Conservation (phyloP, 345 rosid species). For the Salix caprea region DNA sequence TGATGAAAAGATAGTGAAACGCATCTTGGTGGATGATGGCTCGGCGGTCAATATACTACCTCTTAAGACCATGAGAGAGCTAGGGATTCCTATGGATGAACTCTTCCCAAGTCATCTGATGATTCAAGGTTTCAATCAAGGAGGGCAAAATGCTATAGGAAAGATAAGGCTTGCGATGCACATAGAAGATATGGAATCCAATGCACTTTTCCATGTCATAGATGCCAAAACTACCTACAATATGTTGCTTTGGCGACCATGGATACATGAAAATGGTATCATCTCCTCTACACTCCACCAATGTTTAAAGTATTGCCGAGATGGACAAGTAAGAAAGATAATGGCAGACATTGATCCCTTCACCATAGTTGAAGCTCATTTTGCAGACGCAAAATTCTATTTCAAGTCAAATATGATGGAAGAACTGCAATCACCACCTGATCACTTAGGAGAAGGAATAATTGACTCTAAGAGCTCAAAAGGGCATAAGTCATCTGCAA, state of each 20-base stretch:
- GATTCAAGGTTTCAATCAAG: background rate
- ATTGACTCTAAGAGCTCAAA: background rate
- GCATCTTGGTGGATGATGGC: background rate
- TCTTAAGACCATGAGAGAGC: background rate
- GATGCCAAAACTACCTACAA: background rate
- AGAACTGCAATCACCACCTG: background rate
- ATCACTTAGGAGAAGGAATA: background rate
- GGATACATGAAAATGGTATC: slow-evolving; percentile 7
- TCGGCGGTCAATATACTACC: no score
- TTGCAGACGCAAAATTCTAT: background rate
- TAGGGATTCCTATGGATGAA: background rate
- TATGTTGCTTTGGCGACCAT: background rate
- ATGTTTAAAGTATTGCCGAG: no score
- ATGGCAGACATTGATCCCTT: no score
- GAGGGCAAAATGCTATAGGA: background rate
- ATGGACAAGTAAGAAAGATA: no score
- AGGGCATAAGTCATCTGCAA: no score
- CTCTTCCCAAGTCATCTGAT: background rate
- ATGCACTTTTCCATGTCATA: background rate
- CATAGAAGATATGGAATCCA: background rate
- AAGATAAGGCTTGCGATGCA: background rate
- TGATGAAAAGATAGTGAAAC: background rate
- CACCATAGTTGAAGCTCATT: no score
- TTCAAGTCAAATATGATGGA: background rate
- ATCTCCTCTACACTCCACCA: background rate